Base-by-base conservation (phyloP, 345 rosid species). In the Trapa bicornis region DNA sequence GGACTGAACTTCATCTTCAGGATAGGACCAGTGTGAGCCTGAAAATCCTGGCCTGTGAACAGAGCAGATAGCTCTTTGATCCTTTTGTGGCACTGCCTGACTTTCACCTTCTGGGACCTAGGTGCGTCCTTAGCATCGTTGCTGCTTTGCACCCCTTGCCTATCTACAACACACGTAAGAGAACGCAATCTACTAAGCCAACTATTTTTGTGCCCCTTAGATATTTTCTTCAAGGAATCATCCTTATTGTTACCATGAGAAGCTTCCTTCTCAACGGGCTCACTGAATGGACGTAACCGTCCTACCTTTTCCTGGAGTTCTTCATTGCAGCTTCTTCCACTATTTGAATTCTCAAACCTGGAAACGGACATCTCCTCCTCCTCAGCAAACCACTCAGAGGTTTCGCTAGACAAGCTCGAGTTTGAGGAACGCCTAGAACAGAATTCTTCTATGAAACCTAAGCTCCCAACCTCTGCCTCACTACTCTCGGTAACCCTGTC, bases 1-100 rank as follows among this genome's bases (percentile, higher is more conserved):
- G 83, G 91, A 75, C 94, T 89, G 77, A 89, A 89, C 54, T 78
- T 89, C 94, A 89, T 85, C 43, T 87, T 68, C 77, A 87, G 80
- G 65, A 89, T 86, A 5, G 83, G 70, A 67, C 96, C 94, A 1
- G 74, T 71, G 47, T 89, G 96, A n/a, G 96, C 94, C 78, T 76
- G 84, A 70, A 89, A 84, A 45, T 84, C 91, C 75, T 87, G 96
- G 65, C 86, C 94, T 63, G 54, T 79, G 60, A 75, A 87, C 69
- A 89, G 80, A 52, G 89, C 91, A 17, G 96, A 87, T 53, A 89
- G 88, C 78, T 89, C 91, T 75, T 84, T 89, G 36, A 68, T 70
- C 14, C 74, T 82, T 75, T 87, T 89, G 70, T 77, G 78, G 54
- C 76, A 64, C 67, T 82, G 89, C 43, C 81, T 82, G 41, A 89